These are phyloP conservation scores for Phlyctochytrium arcticum DNA, from an alignment of 192 early-diverging fungal species.

Conservation along the genomic window DNA sequence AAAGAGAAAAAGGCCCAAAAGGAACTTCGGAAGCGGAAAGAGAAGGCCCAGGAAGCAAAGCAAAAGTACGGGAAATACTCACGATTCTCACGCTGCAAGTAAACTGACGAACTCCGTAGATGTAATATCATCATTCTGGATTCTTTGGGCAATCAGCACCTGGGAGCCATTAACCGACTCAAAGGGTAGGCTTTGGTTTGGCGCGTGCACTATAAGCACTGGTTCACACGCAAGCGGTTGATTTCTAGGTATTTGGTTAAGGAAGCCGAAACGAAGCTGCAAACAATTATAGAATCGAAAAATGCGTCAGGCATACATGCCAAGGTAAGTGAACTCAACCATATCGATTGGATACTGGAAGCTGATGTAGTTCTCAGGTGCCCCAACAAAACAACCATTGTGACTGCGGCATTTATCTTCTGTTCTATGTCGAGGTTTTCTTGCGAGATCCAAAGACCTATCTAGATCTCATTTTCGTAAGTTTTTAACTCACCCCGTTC, in stretches of 20 bases:
- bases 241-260: conserved; percentile 46
- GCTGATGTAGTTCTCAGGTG: conserved; percentile 29
- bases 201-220: too few relatives aligned
- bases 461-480: conserved; percentile 43
- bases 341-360: neutral
- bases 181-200: conserved; percentile 37
- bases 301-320: conserved; percentile 46
- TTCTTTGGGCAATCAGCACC: conserved; percentile 51
- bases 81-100: too few relatives aligned
- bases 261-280: conserved; percentile 54
- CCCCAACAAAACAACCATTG: conserved; percentile 74
- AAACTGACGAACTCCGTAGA: too few relatives aligned
- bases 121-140: conserved; percentile 63
- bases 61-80: too few relatives aligned
- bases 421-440: conserved; percentile 74
- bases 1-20: too few relatives aligned
- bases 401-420: conserved; percentile 87
- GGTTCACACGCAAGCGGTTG: too few relatives aligned
- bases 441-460: conserved; percentile 42
- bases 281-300: conserved; percentile 28
- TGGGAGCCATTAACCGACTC: conserved; percentile 32
- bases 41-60: too few relatives aligned
- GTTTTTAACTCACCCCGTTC: neutral
- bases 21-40: too few relatives aligned
- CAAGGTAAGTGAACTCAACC: conserved; percentile 35